phyloP scores from a whole-genome alignment of 441 rosid species.

The Kokia cookei region DNA sequence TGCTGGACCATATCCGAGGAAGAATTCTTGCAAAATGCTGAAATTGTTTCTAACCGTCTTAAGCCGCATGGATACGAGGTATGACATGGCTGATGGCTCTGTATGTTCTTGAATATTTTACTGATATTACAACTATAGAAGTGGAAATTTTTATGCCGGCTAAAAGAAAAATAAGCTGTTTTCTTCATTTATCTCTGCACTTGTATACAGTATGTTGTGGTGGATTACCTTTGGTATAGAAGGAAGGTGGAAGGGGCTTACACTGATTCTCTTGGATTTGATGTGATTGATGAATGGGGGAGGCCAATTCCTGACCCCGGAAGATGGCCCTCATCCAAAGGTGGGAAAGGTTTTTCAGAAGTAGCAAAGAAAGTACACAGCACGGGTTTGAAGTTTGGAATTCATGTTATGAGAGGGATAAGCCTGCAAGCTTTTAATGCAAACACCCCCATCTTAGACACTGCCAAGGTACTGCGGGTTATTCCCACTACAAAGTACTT shows the following conservation, averaged over 20 bases:
- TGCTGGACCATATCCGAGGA: conserved; percentile 82
- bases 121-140: background rate
- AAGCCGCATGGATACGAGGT: conserved; percentile 75
- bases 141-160: background rate
- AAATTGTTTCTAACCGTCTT: conserved; percentile 57
- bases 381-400: conserved; percentile 93
- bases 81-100: background rate
- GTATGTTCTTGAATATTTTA: background rate
- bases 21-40: conserved; percentile 75
- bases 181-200: background rate
- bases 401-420: conserved; percentile 93
- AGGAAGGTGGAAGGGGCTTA: conserved; percentile 70
- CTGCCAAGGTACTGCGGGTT: conserved; percentile 32
- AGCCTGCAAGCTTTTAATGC: conserved; percentile 86
- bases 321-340: conserved; percentile 83
- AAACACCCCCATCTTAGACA: conserved; percentile 63
- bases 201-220: conserved; percentile 75
- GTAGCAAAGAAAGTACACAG: conserved; percentile 70
- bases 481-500: background rate
- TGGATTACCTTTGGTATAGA: conserved; percentile 95
- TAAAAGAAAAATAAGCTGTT: background rate
- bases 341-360: conserved; percentile 71
- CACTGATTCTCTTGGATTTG: conserved; percentile 68
- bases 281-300: conserved; percentile 96
- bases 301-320: conserved; percentile 73